Conservation (phyloP, 176 grass and related monocot species). For the Echinochloa phyllopogon region DNA sequence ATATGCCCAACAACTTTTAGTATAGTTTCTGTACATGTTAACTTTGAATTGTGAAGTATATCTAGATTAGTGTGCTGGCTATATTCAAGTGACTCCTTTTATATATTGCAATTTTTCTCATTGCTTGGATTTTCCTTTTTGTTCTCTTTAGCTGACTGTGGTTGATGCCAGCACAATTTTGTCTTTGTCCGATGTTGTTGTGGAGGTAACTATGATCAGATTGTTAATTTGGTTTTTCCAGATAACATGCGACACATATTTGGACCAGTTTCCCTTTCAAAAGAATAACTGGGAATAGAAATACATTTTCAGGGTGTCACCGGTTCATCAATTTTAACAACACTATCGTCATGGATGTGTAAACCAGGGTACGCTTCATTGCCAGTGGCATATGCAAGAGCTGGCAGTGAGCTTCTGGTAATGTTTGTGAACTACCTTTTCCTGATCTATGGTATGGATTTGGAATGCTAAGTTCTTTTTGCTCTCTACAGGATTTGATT, state of each 20-base stretch:
- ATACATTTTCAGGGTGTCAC: constrained; percentile 65
- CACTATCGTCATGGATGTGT: constrained; percentile 70
- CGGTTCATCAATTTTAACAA: constrained; percentile 64
- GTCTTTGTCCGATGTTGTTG: constrained; percentile 58
- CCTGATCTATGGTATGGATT: constrained; percentile 20
- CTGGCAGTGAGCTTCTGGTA: constrained; percentile 84
- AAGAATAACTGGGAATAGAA: constrained; percentile 17
- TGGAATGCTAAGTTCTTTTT: constrained; percentile 13
- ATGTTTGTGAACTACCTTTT: not conserved
- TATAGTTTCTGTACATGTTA: constrained; percentile 13
- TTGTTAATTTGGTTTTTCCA: not conserved
- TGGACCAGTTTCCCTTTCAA: constrained; percentile 7
- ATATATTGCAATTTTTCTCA: constrained; percentile 4
- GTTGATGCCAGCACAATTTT: constrained; percentile 64
- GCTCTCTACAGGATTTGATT: constrained; percentile 62
- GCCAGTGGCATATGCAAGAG: constrained; percentile 70
- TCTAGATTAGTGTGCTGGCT: not conserved
- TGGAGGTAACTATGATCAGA: constrained; percentile 62
- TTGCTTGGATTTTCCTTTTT: constrained; percentile 20
- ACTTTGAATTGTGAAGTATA: not conserved
- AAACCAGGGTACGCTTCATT: constrained; percentile 79
- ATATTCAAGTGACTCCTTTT: constrained; percentile 2
- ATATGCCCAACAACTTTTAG: not conserved
- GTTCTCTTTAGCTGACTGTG: constrained; percentile 58
- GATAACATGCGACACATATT: not conserved